phyloP scores from a whole-genome alignment of 169 alveolate species.

The Plasmodium cynomolgi region DNA sequence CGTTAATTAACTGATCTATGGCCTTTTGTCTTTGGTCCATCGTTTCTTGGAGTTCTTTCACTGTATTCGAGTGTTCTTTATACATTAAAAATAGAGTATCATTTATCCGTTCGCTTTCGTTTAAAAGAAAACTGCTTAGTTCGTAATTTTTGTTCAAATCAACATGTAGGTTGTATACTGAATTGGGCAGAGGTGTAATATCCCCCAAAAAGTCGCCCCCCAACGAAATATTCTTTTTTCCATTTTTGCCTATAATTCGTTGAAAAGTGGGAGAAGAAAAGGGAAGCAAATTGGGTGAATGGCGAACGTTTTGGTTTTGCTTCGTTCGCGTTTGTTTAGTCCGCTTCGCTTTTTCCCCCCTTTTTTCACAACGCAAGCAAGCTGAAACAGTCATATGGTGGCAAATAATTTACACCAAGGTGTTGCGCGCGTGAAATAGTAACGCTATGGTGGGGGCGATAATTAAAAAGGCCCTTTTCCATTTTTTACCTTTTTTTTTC shows the following conservation, averaged over 20 bases:
- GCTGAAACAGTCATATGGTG: background rate
- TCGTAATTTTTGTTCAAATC: conserved; percentile 63
- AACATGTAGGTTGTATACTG: conserved; percentile 66
- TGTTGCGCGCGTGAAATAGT: conserved; percentile 1
- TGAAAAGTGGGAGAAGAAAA: conserved; percentile 15
- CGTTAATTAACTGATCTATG: conserved; percentile 52
- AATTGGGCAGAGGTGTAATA: conserved; percentile 69
- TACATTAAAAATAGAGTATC: conserved; percentile 61
- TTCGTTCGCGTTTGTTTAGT: background rate
- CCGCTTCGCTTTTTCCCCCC: background rate
- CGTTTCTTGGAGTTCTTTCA: conserved; percentile 63
- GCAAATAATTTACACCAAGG: background rate
- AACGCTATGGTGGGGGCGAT: background rate
- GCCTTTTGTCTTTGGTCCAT: conserved; percentile 52
- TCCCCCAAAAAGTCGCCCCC: conserved; percentile 75
- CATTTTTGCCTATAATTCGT: conserved; percentile 54
- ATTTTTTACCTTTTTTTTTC: conserved; percentile 43
- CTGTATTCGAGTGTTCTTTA: conserved; percentile 57
- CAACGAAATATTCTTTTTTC: conserved; percentile 44
- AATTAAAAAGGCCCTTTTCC: background rate
- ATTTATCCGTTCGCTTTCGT: conserved; percentile 54
- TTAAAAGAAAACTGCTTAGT: conserved; percentile 36
- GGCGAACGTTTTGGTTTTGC: background rate
- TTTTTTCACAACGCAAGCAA: conserved; percentile 1
- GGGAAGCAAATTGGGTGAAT: background rate